These are phyloP conservation scores for Oryza meyeriana DNA, from an alignment of 176 grass and related monocot species.

Conservation along the genomic window DNA sequence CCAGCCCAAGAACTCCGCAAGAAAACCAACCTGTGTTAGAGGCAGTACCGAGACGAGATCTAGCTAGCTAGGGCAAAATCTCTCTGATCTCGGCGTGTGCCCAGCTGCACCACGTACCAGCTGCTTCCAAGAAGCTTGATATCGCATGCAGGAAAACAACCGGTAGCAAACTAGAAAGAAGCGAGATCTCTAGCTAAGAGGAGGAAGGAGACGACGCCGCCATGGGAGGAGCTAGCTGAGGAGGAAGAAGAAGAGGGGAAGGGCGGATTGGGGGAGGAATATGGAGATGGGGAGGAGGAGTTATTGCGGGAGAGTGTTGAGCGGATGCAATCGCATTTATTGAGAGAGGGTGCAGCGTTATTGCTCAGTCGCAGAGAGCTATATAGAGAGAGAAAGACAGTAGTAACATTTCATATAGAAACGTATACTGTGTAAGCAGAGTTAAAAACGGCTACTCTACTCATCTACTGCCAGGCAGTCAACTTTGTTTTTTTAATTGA, in stretches of 20 bases:
- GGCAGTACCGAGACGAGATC: conserved; percentile 20
- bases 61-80: background rate
- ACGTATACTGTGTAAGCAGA: conserved; percentile 12
- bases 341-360: conserved; percentile 62
- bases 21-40: background rate
- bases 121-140: conserved; percentile 17
- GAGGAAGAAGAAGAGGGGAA: conserved; percentile 28
- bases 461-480: background rate
- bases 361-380: conserved; percentile 30
- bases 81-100: conserved; percentile 22
- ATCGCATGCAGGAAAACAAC: conserved; percentile 45
- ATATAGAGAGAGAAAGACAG: background rate
- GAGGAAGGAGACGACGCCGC: conserved; percentile 33
- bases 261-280: conserved; percentile 42
- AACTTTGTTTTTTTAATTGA: background rate
- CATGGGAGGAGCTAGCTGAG: conserved; percentile 32
- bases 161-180: background rate
- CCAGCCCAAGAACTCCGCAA: background rate
- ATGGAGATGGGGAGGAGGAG: conserved; percentile 54
- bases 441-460: background rate
- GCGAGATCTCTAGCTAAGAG: background rate
- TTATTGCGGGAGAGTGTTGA: conserved; percentile 88
- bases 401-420: background rate
- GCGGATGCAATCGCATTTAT: conserved; percentile 99
- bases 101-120: background rate